Conservation (phyloP, 352 stramenopile genomes). For the Globisporangium parvum region DNA sequence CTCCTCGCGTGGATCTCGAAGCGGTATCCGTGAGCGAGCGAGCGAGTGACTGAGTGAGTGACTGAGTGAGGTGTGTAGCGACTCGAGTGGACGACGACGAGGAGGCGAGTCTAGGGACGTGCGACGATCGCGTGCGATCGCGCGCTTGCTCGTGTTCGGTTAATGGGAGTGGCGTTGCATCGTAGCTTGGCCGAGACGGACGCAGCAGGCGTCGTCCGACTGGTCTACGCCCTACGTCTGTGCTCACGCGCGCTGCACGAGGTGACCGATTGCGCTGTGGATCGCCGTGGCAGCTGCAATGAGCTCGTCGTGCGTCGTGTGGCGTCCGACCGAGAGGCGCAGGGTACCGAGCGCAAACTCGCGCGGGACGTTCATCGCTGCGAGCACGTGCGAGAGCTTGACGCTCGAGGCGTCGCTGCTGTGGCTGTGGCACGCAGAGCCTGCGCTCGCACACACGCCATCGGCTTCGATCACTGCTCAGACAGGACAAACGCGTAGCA, state of each 20-base stretch:
- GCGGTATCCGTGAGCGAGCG: conserved; percentile 36
- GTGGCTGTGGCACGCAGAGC: conserved; percentile 92
- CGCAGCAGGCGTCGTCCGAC: background rate
- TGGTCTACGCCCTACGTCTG: background rate
- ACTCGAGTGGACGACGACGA: too few species aligned
- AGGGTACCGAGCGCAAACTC: conserved; percentile 92
- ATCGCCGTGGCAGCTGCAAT: conserved; percentile 83
- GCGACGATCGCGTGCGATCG: too few species aligned
- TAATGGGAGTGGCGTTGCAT: background rate
- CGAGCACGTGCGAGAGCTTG: conserved; percentile 87
- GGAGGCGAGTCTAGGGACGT: too few species aligned
- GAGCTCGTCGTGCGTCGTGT: conserved; percentile 87
- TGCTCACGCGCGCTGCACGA: conserved; percentile 11
- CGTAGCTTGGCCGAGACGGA: too few species aligned
- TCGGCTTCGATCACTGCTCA: conserved; percentile 63
- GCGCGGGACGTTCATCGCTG: conserved; percentile 88
- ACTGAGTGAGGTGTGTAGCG: too few species aligned
- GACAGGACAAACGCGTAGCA: too few species aligned
- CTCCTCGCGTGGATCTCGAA: conserved; percentile 90
- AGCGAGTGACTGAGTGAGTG: too few species aligned
- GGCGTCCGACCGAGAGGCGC: conserved; percentile 90
- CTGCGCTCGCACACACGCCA: conserved; percentile 87
- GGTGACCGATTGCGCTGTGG: conserved; percentile 37
- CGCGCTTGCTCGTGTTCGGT: background rate
- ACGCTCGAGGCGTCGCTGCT: conserved; percentile 31